Conservation (phyloP, 2,329 filamentous ascomycete species). For the Plenodomus tracheiphilus region DNA sequence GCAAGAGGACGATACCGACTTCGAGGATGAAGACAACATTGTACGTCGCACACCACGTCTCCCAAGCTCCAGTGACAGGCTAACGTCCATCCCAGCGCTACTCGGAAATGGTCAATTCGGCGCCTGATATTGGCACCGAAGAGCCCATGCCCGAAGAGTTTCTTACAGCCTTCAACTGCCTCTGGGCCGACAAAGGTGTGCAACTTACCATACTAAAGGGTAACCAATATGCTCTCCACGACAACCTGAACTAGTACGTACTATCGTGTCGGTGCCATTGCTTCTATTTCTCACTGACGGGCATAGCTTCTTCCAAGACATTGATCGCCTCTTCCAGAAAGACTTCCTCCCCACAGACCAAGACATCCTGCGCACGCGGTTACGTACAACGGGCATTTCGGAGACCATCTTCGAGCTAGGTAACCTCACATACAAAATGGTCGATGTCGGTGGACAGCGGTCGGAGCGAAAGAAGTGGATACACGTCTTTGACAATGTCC, state of each 20-base stretch:
- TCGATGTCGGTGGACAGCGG: constrained; percentile 88
- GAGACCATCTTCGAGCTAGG: constrained; percentile 93
- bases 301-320: constrained; percentile 74
- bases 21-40: constrained; percentile 77
- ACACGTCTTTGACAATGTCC: constrained; percentile 93
- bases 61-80: background rate
- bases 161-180: constrained; percentile 75
- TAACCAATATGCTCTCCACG: constrained; percentile 94
- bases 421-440: constrained; percentile 94
- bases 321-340: constrained; percentile 65
- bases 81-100: constrained; percentile 61
- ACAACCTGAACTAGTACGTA: constrained; percentile 88
- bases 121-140: constrained; percentile 80
- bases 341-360: constrained; percentile 90
- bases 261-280: background rate
- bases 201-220: constrained; percentile 88
- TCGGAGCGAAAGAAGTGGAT: constrained; percentile 98
- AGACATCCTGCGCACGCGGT: constrained; percentile 85
- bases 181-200: constrained; percentile 85
- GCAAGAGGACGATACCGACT: constrained; percentile 78
- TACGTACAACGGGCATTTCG: constrained; percentile 93
- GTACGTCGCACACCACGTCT: constrained; percentile 53
- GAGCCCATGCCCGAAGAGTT: constrained; percentile 80
- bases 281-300: constrained; percentile 18
- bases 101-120: constrained; percentile 74